These are phyloP conservation scores for Sclerotinia spermophila DNA, from an alignment of 2,329 filamentous ascomycete genomes.

Conservation along the genomic window DNA sequence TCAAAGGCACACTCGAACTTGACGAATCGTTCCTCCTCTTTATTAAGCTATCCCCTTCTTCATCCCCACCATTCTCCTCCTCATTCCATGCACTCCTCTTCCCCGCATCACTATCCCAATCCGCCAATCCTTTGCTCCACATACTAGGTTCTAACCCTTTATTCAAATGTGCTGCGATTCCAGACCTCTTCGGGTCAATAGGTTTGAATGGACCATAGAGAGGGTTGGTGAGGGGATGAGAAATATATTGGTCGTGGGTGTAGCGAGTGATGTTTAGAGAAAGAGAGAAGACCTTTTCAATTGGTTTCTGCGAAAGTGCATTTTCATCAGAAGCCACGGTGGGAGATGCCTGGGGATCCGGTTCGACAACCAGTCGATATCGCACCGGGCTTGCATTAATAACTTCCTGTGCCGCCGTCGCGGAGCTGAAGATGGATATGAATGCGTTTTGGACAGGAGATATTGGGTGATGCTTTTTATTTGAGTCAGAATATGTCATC, in stretches of 20 bases:
- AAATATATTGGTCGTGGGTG: constrained; percentile 25
- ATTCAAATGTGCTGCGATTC: constrained; percentile 28
- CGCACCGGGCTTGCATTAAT: constrained; percentile 32
- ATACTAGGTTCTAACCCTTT: constrained; percentile 23
- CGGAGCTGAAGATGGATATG: constrained; percentile 29
- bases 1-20: constrained; percentile 20
- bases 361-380: constrained; percentile 28
- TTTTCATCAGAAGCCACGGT: neutral
- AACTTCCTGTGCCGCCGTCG: constrained; percentile 25
- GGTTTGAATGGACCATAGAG: constrained; percentile 33
- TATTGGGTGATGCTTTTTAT: constrained; percentile 25
- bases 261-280: constrained; percentile 20
- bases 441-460: constrained; percentile 32
- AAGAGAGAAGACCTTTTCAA: constrained; percentile 28
- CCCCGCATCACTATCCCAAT: constrained; percentile 35
- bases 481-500: neutral
- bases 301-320: neutral
- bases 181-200: constrained; percentile 20
- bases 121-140: constrained; percentile 29
- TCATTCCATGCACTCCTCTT: constrained; percentile 16
- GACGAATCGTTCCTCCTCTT: neutral
- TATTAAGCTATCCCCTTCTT: neutral
- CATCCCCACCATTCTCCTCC: neutral
- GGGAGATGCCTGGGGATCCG: constrained; percentile 11
- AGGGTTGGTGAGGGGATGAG: constrained; percentile 26